These are phyloP conservation scores for Daldinia caldariorum DNA, from an alignment of 495 filamentous ascomycete genomes.

Conservation along the genomic window DNA sequence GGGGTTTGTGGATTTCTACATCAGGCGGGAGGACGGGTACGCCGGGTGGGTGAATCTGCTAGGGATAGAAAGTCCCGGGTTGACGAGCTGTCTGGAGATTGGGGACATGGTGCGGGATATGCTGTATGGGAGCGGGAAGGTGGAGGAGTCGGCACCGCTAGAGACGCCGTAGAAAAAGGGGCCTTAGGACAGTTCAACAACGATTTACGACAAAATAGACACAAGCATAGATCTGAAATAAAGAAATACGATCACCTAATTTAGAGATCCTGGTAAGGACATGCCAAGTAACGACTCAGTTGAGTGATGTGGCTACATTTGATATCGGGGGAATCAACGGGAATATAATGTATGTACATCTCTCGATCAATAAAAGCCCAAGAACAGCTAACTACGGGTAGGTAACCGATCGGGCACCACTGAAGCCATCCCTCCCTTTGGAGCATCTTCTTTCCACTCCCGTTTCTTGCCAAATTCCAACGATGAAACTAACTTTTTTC, in stretches of 20 bases:
- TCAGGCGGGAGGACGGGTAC: slow-evolving; percentile 81
- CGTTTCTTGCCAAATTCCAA: slow-evolving; percentile 15
- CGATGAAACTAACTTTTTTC: slow-evolving; percentile 21
- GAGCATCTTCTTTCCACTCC: background rate
- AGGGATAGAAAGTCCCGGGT: slow-evolving; percentile 93
- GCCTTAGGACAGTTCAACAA: background rate
- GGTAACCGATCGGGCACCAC: background rate
- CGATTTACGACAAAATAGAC: too few species aligned
- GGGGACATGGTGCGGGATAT: slow-evolving; percentile 81
- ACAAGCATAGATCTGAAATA: background rate
- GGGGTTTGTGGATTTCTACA: slow-evolving; percentile 86
- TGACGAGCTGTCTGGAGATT: slow-evolving; percentile 91
- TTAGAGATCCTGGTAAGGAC: background rate
- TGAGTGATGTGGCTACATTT: slow-evolving; percentile 3
- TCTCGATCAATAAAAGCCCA: background rate
- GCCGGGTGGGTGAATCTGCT: slow-evolving; percentile 90
- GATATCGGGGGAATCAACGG: background rate
- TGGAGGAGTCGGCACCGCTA: slow-evolving; percentile 17
- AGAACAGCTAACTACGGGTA: too few species aligned
- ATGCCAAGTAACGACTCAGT: background rate
- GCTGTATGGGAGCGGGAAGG: slow-evolving; percentile 64
- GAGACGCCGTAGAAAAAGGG: background rate
- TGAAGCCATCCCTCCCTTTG: background rate
- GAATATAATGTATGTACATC: slow-evolving; percentile 10
- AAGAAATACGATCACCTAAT: background rate